These are phyloP conservation scores for Agrostemma githago DNA, from an alignment of 148 eudicot species.

Conservation along the genomic window DNA sequence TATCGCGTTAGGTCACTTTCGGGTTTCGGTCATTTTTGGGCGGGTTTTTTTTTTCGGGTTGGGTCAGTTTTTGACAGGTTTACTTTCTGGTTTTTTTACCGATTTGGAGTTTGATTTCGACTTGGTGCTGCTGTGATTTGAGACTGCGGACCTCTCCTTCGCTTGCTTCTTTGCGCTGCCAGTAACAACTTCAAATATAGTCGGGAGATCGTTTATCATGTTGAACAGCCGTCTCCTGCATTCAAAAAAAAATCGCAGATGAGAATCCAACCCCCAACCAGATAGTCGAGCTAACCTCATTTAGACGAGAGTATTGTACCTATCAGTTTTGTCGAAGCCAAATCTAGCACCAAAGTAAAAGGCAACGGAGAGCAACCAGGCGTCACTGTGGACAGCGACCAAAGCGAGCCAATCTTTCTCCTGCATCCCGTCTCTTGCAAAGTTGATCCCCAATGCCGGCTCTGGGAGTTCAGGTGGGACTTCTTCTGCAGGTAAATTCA, in stretches of 20 bases:
- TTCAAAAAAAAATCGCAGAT: no score
- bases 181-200: constrained; percentile 77
- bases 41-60: no score
- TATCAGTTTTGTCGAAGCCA: constrained; percentile 85
- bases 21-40: no score
- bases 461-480: constrained; percentile 94
- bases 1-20: no score
- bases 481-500: constrained; percentile 85
- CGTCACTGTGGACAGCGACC: constrained; percentile 90
- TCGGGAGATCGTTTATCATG: constrained; percentile 84
- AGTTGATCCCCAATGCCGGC: constrained; percentile 91
- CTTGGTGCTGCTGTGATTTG: constrained; percentile 67
- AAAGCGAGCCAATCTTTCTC: constrained; percentile 86
- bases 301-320: constrained; percentile 29
- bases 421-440: constrained; percentile 93
- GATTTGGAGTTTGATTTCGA: constrained; percentile 67
- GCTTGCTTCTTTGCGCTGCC: constrained; percentile 71
- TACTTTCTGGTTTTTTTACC: no score
- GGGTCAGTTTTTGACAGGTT: no score
- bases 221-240: constrained; percentile 80
- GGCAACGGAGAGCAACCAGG: constrained; percentile 87
- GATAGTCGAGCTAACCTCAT: neutral
- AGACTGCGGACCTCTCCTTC: constrained; percentile 60
- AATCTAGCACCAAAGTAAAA: constrained; percentile 91
- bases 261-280: neutral